These are phyloP conservation scores for Diaporthe sp. DNA, from an alignment of 2,329 filamentous ascomycete species.

Conservation along the genomic window DNA sequence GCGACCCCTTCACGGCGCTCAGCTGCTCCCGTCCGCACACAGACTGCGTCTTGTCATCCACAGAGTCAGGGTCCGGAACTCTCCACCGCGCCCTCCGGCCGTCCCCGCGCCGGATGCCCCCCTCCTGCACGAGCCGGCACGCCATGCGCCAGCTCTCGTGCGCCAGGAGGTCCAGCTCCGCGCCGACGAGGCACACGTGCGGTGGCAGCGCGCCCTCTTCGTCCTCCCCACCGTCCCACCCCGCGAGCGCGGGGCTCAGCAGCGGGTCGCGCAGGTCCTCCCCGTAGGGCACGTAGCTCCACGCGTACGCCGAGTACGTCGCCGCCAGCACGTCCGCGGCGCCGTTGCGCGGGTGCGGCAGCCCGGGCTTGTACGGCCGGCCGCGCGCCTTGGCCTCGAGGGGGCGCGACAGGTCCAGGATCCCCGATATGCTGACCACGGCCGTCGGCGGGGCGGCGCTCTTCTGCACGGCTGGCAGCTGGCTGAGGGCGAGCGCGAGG, in stretches of 20 bases:
- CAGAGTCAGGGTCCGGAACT: constrained; percentile 40
- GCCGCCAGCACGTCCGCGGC: constrained; percentile 47
- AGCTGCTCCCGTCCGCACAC: constrained; percentile 41
- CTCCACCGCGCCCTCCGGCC: constrained; percentile 49
- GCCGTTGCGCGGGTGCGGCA: constrained; percentile 48
- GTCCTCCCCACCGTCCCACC: constrained; percentile 25
- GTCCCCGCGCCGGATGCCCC: constrained; percentile 46
- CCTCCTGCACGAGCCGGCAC: constrained; percentile 50
- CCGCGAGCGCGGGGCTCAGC: constrained; percentile 55
- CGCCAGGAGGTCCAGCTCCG: constrained; percentile 62
- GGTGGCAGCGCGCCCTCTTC: constrained; percentile 53
- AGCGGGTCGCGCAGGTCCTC: constrained; percentile 54
- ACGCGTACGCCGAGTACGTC: constrained; percentile 54
- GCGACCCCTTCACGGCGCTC: constrained; percentile 45
- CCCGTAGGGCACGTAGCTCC: constrained; percentile 57
- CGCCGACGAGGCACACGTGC: constrained; percentile 58
- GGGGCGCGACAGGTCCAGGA: constrained; percentile 56
- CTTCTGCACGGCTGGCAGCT: constrained; percentile 53
- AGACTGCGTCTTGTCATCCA: constrained; percentile 17
- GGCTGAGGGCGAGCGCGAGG: constrained; percentile 57
- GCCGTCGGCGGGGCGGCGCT: constrained; percentile 47
- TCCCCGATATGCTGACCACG: constrained; percentile 60
- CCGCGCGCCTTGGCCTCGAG: constrained; percentile 49
- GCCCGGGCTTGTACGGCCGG: constrained; percentile 54
- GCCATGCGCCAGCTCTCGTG: constrained; percentile 58